Evolutionary conservation across 177 flowering plant genomes (phyloP), one percentile per base, ranked within the genome.

Genomic region (Vitis hybrid): DNA sequence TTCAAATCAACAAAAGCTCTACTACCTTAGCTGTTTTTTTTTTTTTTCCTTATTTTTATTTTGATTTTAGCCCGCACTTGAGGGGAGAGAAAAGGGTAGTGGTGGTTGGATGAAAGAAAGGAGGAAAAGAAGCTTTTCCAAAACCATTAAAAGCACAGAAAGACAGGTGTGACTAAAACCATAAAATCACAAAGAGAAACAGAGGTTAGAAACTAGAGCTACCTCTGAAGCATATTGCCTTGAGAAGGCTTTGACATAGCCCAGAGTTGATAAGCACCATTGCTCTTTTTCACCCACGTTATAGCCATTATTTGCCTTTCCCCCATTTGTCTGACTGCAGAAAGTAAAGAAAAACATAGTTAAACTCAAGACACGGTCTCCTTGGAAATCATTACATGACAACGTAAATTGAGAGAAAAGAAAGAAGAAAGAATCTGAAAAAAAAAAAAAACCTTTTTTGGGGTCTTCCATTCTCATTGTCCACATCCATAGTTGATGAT

Each of bases 211-310:
- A 48, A 27, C 17, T 6, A 58, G 49, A 17, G 13, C 75, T 78
- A 95, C 99, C 93, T 93, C 98, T 11, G 93, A 78, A 59, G 99
- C 99, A 79, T 91, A 93, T 80, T 88, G 98, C 72, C 97, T 84
- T 17, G 98, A 82, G 64, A 96, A 83, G 58, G 98, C 87, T 81
- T 90, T 96, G 73, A 92, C 87, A 76, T 91, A 91, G 61, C 97
- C 99, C 57, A 96, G 76, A 56, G 95, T 92, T 40, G 93, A 77
- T 56, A 88, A 71, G 76, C 97, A 91, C 99, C 98, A 96, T 67
- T 94, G 98, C 71, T 87, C 91, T n/a, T 83, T 83, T 79, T 94
- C 98, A 63, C 87, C 89, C 8, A 86, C 63, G 57, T 78, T 80
- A 70, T 89, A 91, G 50, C 58, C 75, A 65, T 62, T 77, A 35